These are phyloP conservation scores for Xanthoconium separans DNA, from an alignment of 1,284 basidiomycete genomes.

Conservation along the genomic window DNA sequence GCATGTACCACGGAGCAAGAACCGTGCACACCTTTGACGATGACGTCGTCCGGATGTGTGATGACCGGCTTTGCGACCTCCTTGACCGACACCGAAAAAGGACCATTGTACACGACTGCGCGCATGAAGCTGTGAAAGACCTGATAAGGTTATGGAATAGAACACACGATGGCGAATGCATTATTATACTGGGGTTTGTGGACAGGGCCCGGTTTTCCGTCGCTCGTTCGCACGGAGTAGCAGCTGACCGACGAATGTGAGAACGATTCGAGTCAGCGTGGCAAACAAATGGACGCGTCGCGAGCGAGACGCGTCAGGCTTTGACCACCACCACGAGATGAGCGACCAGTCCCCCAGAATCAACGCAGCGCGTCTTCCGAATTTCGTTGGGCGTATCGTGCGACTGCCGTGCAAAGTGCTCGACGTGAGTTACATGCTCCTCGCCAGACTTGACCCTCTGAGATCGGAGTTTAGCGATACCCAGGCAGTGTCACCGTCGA, in stretches of 20 bases:
- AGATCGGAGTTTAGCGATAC: conserved; percentile 42
- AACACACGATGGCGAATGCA: background rate
- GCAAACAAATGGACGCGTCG: conserved; percentile 15
- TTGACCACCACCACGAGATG: conserved; percentile 7
- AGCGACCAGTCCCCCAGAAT: conserved; percentile 56
- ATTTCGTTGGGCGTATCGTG: conserved; percentile 61
- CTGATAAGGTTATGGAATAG: background rate
- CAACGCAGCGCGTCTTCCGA: conserved; percentile 58
- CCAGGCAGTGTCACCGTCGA: conserved; percentile 62
- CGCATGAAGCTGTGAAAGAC: background rate
- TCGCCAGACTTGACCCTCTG: background rate
- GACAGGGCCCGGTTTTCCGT: background rate
- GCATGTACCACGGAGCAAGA: background rate
- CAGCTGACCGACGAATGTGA: background rate
- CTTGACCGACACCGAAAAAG: conserved; percentile 4
- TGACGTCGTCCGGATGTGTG: conserved; percentile 6
- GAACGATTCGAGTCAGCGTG: background rate
- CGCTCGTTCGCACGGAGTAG: background rate
- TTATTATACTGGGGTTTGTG: background rate
- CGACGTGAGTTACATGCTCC: conserved; percentile 39
- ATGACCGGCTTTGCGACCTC: conserved; percentile 7
- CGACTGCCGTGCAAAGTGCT: conserved; percentile 72
- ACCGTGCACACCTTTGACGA: conserved; percentile 6
- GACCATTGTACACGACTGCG: conserved; percentile 7
- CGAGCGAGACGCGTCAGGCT: conserved; percentile 9